These are phyloP conservation scores for Jasminum sambac DNA, from an alignment of 257 asterid species.

Conservation along the genomic window DNA sequence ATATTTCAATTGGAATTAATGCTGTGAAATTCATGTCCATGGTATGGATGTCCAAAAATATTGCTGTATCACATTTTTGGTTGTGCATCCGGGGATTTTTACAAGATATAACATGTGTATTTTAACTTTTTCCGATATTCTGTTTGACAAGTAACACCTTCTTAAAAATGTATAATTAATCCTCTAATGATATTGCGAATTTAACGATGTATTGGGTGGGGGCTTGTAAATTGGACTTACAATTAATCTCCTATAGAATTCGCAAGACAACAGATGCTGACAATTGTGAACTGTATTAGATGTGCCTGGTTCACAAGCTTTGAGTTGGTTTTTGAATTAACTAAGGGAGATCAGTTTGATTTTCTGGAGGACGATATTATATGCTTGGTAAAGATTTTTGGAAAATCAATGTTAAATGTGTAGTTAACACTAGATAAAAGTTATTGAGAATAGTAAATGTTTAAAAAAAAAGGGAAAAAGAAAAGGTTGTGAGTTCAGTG, in stretches of 20 bases:
- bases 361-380: neutral
- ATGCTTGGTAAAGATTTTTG: too few relatives aligned
- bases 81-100: neutral
- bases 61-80: neutral
- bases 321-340: neutral
- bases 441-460: too few relatives aligned
- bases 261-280: neutral
- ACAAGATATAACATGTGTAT: neutral
- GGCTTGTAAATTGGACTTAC: neutral
- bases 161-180: neutral
- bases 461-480: too few relatives aligned
- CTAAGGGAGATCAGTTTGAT: neutral
- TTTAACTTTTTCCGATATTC: neutral
- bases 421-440: too few relatives aligned
- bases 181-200: neutral
- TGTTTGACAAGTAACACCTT: neutral
- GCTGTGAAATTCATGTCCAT: conserved; percentile 15
- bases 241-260: neutral
- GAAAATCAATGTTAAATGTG: too few relatives aligned
- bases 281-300: neutral
- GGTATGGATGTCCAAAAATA: conserved; percentile 1
- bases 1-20: conserved; percentile 1
- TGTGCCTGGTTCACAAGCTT: neutral
- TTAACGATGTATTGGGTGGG: neutral
- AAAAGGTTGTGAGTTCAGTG: too few relatives aligned